Conservation (phyloP, 2,329 filamentous ascomycete genomes). For the Trichoderma simmonsii region DNA sequence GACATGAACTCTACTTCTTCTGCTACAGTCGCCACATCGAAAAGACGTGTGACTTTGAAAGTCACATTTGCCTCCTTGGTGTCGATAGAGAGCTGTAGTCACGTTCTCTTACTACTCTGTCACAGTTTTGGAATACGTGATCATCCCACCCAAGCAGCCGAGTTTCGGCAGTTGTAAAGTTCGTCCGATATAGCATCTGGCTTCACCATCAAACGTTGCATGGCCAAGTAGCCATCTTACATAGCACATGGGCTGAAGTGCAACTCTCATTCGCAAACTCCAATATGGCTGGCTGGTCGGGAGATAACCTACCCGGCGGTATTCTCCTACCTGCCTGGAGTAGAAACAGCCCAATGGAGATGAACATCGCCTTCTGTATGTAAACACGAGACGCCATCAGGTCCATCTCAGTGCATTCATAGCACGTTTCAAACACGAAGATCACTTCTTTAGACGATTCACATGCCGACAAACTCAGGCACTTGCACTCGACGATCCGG, state of each 20-base stretch:
- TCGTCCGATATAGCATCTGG: not conserved
- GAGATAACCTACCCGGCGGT: not conserved
- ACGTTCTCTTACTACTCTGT: not conserved
- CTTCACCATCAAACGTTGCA: not conserved
- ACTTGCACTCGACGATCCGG: not conserved
- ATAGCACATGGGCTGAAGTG: not conserved
- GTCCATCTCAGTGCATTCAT: not conserved
- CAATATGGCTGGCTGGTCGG: not conserved
- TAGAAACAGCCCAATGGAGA: not conserved
- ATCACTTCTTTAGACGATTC: not conserved
- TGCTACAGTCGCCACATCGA: not conserved
- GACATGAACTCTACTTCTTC: not conserved
- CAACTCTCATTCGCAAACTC: not conserved
- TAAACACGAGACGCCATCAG: not conserved
- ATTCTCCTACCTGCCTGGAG: not conserved
- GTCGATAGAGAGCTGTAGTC: not conserved
- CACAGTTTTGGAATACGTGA: not conserved
- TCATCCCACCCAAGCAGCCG: not conserved
- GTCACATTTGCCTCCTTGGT: not conserved
- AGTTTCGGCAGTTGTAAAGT: not conserved
- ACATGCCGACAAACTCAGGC: not conserved
- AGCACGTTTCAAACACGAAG: not conserved
- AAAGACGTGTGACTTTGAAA: not conserved
- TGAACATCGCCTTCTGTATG: not conserved
- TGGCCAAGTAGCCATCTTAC: not conserved